These are phyloP conservation scores for Pseudocercospora fuligena DNA, from an alignment of 2,329 filamentous ascomycete species.

Conservation along the genomic window DNA sequence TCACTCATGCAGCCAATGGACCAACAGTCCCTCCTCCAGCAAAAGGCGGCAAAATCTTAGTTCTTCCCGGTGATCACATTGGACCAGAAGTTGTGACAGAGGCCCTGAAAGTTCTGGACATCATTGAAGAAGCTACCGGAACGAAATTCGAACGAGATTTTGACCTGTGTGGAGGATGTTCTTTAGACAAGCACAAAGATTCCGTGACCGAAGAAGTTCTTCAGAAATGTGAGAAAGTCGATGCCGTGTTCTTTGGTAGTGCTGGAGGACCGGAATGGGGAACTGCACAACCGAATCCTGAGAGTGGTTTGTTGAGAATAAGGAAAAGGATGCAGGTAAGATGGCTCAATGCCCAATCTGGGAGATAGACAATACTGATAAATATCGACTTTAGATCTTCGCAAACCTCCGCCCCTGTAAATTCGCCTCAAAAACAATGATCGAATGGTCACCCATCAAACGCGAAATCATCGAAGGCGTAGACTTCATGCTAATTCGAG, in stretches of 20 bases:
- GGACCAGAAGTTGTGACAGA: constrained; percentile 58
- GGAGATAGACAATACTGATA: not conserved
- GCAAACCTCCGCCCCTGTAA: constrained; percentile 58
- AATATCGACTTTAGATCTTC: constrained; percentile 42
- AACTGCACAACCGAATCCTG: constrained; percentile 47
- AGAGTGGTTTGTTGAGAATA: constrained; percentile 51
- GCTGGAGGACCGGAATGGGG: constrained; percentile 58
- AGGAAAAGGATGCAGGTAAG: constrained; percentile 47
- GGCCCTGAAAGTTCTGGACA: constrained; percentile 54
- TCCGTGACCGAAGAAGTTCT: constrained; percentile 53
- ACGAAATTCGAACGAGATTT: constrained; percentile 40
- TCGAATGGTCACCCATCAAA: constrained; percentile 52
- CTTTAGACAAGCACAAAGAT: constrained; percentile 52
- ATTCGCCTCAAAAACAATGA: constrained; percentile 48
- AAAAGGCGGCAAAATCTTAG: constrained; percentile 43
- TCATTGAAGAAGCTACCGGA: constrained; percentile 41
- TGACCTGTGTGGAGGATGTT: constrained; percentile 44
- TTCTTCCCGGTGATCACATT: constrained; percentile 54
- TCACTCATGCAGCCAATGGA: constrained; percentile 10
- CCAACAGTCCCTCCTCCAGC: constrained; percentile 9
- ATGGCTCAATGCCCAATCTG: not conserved
- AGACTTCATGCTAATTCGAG: constrained; percentile 56
- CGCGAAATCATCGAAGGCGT: constrained; percentile 51
- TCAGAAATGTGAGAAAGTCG: constrained; percentile 46
- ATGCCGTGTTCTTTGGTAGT: constrained; percentile 56